Evolutionary conservation across 306 rosid species (phyloP), one percentile per base, ranked within the genome.

Genomic region (Neltuma alba): DNA sequence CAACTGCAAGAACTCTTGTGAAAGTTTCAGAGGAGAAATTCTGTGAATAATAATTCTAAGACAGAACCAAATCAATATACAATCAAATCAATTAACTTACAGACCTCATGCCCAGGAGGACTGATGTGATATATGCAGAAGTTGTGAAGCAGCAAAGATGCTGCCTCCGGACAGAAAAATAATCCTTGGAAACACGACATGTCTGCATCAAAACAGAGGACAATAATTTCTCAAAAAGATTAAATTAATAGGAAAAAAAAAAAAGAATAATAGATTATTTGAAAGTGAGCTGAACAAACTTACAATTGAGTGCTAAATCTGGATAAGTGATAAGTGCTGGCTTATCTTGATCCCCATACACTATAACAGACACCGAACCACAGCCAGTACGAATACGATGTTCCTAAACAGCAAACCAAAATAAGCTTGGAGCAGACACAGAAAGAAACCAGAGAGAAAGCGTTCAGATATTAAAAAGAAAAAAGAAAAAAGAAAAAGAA

Each of bases 91-190:
- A 89, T 80, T 70, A 84, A 73, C 65, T 76, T 66, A 87, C 93
- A 83, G 84, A 94, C 98, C 98, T 94, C 97, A 72, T 94, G 98
- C 55, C 98, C 98, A 8, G 98, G 98, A 55, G 98, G 97, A 81
- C 97, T 94, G 72, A 94, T 90, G 76, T 92, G 97, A 74, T 94
- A 94, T 81, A 94, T 89, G 86, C 98, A 94, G 82, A 94, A 94
- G 92, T 94, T 94, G 89, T 94, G 96, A 81, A 94, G 98, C 83
- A 94, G 89, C 88, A 94, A 87, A 73, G 98, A 92, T 87, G 96
- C 93, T 6, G 94, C 98, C 78, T 94, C 98, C 0, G 98, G 93
- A 76, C 92, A 92, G 80, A 94, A 94, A 84, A 94, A 92, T 81
- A 94, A 85, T 86, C 98, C 98, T 89, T 94, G 98, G 89, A 94